Evolutionary conservation across 768 basidiomycete species (phyloP), one percentile per base, ranked within the genome.

Genomic region (Amyloporia xantha): DNA sequence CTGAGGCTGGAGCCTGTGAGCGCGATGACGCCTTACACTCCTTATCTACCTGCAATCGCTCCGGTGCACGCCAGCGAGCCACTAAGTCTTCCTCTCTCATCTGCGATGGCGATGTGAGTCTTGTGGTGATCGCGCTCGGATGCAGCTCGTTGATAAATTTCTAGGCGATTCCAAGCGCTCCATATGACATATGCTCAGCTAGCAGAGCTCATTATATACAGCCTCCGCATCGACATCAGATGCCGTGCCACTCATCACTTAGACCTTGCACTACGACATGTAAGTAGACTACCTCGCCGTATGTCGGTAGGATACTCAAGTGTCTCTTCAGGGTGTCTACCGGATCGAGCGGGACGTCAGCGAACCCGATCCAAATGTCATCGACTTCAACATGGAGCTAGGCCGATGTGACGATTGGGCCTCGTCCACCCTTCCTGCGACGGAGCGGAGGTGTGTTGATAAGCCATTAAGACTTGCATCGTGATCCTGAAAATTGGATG

Each of bases 161-260:
- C 3, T 55, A 95, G 95, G 52, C 91, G 92, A 25, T 96, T 92
- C 67, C 86, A 94, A 62, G 89, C 92, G 0, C 72, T 98, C 39
- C 71, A 94, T 36, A 83, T 86, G 68, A 95, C 93, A 2, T 97
- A 92, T 59, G 84, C 87, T 33, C 92, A 95, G 56, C 74, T 98
- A 5, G 84, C 89, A 7, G 83, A 87, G 59, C 77, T 94, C 49
- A 84, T 96, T 42, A 70, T 97, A 36, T 85, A 87, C 62, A 92
- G 88, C 4, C 80, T 97, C 25, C 80, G 93, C 28, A 79, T 90
- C 46, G 95, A 97, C 60, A 68, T 96, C 44, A 80, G 95, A 4
- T 91, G 92, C 61, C 79, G 91, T 40, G 78, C 80, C 2, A 82
- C 91, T 26, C 83, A 86, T 61, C 86, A 91, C 65, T 69, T 96